Conservation (phyloP, 2,329 filamentous ascomycete species). For the Diaporthe sp. region DNA sequence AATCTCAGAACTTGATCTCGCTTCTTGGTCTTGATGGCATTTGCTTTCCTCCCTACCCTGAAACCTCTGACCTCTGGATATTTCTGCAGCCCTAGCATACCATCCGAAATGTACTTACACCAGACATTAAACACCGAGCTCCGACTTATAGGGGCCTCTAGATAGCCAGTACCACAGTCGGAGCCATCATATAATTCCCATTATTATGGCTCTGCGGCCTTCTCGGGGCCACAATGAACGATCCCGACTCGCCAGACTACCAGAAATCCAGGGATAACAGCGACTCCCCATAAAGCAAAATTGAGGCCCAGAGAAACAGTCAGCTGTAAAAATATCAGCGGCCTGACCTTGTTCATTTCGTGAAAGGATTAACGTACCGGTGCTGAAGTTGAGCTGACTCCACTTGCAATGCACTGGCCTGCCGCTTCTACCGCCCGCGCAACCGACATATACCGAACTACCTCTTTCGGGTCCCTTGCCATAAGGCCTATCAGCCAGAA, state of each 20-base stretch:
- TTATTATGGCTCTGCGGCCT: background rate
- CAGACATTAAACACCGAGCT: too few relatives aligned
- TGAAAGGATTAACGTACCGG: slow-evolving; percentile 26
- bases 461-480: slow-evolving; percentile 39
- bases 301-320: slow-evolving; percentile 35
- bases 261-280: slow-evolving; percentile 33
- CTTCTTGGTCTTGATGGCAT: too few relatives aligned
- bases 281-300: slow-evolving; percentile 36
- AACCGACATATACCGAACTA: slow-evolving; percentile 40
- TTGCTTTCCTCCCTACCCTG: background rate
- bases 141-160: too few relatives aligned
- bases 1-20: background rate
- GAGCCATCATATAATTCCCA: too few relatives aligned
- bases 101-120: too few relatives aligned
- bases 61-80: too few relatives aligned
- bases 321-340: slow-evolving; percentile 10
- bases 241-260: slow-evolving; percentile 31
- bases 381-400: slow-evolving; percentile 44
- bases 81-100: too few relatives aligned
- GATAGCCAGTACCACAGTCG: too few relatives aligned
- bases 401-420: slow-evolving; percentile 43
- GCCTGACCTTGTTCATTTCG: too few relatives aligned
- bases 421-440: slow-evolving; percentile 43
- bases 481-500: slow-evolving; percentile 47
- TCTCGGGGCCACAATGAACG: slow-evolving; percentile 11